These are phyloP conservation scores for Candida montana DNA, from an alignment of 805 yeast genomes.

Conservation along the genomic window DNA sequence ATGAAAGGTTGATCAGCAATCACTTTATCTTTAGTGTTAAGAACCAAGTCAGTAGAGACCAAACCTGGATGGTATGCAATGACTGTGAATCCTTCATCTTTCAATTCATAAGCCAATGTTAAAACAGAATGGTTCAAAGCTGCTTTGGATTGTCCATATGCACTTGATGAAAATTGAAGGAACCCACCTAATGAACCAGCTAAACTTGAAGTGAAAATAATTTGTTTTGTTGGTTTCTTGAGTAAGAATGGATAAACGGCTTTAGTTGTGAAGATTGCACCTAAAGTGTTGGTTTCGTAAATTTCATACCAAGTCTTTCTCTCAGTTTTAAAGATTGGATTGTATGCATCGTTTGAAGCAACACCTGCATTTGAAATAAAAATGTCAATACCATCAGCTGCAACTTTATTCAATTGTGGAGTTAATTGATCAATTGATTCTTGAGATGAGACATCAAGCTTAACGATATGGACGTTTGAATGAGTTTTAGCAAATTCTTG, in stretches of 20 bases:
- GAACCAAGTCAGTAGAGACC: slow-evolving; percentile 31
- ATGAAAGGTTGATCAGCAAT: background rate
- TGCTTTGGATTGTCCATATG: background rate
- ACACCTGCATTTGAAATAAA: background rate
- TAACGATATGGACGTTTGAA: background rate
- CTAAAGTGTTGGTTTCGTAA: background rate
- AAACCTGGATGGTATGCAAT: slow-evolving; percentile 34
- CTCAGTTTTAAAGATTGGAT: background rate
- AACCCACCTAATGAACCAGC: background rate
- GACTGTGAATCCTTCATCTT: slow-evolving; percentile 24
- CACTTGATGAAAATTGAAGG: background rate
- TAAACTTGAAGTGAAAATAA: background rate
- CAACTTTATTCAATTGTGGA: background rate
- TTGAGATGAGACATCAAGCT: background rate
- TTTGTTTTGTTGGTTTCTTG: background rate
- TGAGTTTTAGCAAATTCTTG: background rate
- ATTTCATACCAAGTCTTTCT: background rate
- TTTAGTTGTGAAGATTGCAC: background rate
- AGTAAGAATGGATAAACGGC: background rate
- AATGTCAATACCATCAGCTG: background rate
- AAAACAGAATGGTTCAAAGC: slow-evolving; percentile 26
- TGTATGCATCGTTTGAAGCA: background rate
- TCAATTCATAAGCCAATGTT: slow-evolving; percentile 24
- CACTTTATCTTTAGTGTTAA: background rate
- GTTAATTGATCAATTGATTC: background rate